phyloP scores from a whole-genome alignment of 2,329 filamentous ascomycete species.

The Pseudogymnoascus sp. region DNA sequence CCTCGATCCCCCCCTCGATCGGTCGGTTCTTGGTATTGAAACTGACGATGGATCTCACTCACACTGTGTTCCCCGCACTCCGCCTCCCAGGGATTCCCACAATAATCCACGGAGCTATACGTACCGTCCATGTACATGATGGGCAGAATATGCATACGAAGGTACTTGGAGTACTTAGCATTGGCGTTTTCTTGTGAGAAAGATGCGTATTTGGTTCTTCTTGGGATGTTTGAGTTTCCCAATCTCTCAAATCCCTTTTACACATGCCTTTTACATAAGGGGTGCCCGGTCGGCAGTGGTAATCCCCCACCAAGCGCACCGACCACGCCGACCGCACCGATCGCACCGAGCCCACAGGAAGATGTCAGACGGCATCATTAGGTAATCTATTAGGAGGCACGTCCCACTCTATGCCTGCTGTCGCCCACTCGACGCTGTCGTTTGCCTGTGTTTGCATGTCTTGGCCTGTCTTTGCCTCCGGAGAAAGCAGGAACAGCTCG shows the following conservation, averaged over 20 bases:
- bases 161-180: not conserved
- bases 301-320: conserved; percentile 1
- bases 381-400: not conserved
- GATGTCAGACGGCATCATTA: conserved; percentile 3
- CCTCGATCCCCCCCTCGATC: not conserved
- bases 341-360: not conserved
- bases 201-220: not conserved
- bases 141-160: not conserved
- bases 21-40: not conserved
- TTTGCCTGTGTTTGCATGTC: too few relatives aligned
- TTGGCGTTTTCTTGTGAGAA: not conserved
- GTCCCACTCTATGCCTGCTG: not conserved
- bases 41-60: not conserved
- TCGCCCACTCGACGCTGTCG: not conserved
- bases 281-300: not conserved
- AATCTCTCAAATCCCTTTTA: not conserved
- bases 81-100: not conserved
- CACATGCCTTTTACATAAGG: not conserved
- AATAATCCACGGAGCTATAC: not conserved
- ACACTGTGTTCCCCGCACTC: not conserved
- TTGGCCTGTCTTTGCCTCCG: not conserved
- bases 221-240: not conserved
- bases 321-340: not conserved
- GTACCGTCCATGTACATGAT: conserved; percentile 2
- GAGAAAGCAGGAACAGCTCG: not conserved